Evolutionary conservation across 306 rosid genomes (phyloP).

Genomic region (Parietaria judaica): DNA sequence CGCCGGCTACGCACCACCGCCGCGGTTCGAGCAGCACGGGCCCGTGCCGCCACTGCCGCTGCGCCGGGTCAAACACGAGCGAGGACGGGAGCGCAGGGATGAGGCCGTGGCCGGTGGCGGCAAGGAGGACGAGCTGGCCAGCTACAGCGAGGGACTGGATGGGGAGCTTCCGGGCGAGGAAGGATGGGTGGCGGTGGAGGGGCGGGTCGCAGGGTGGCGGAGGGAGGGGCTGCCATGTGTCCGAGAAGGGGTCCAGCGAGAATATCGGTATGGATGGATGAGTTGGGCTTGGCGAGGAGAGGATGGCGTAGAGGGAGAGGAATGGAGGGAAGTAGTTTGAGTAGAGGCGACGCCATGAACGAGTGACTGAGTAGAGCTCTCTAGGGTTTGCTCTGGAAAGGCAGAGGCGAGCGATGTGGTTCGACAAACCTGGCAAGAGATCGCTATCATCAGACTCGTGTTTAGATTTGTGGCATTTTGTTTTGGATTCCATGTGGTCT

Average conservation of each 20-base stretch:
- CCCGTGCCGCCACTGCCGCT: constrained; percentile 31
- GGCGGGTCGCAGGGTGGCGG: constrained; percentile 26
- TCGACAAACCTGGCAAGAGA: constrained; percentile 42
- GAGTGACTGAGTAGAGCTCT: constrained; percentile 38
- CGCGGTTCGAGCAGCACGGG: constrained; percentile 45
- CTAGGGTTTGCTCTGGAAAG: constrained; percentile 38
- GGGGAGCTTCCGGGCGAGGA: constrained; percentile 61
- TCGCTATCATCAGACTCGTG: not conserved
- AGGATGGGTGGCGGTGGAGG: constrained; percentile 49
- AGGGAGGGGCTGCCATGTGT: constrained; percentile 41
- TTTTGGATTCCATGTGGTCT: not conserved
- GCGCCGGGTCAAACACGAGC: not conserved
- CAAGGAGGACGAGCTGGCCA: constrained; percentile 50
- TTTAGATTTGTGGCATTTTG: not conserved
- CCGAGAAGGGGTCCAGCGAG: constrained; percentile 51
- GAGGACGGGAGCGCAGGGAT: constrained; percentile 32
- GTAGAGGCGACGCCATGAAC: constrained; percentile 65
- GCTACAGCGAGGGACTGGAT: constrained; percentile 49
- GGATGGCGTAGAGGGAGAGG: constrained; percentile 46
- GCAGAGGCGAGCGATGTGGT: constrained; percentile 52
- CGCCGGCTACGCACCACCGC: constrained; percentile 76
- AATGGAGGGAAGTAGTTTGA: constrained; percentile 61
- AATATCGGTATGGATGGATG: constrained; percentile 17
- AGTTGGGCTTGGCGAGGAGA: not conserved
- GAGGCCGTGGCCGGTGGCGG: constrained; percentile 58